Base-by-base conservation (phyloP, 176 grass and related monocot genomes). In the Areca catechu region DNA sequence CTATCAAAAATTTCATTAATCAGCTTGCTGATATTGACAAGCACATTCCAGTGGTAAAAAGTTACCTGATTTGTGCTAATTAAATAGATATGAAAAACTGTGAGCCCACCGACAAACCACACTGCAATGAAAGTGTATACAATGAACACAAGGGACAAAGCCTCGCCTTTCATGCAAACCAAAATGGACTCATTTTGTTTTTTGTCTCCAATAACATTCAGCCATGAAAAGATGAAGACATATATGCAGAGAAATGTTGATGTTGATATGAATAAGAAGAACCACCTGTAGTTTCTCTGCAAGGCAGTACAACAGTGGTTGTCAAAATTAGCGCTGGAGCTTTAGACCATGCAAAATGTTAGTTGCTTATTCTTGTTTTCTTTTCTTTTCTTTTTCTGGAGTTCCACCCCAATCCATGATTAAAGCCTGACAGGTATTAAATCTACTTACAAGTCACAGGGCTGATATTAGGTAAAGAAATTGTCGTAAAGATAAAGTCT, bases 101-200 rank as follows among this genome's bases (percentile, higher is more conserved):
- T 97, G 60, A 97, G 80, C 2, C 93, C 93, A 25, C 86, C 93
- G 21, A 97, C 93, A 61, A 97, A 97, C 86, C 93, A 97, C 19
- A 90, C 78, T 0, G 50, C 67, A 71, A 97, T 70, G 86, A 91
- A 97, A 15, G 83, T 83, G 66, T 91, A 97, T 5, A 76, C 68
- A 21, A 92, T 83, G 1, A 97, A 81, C 48, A 88, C 71, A 49
- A 97, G 78, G 7, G 87, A 97, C 0, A 92, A 58, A 56, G 77
- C 57, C 74, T 97, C 93, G 27, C 78, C 62, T 59, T 58, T 64
- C 72, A 97, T 83, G 53, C 81, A 85, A 24, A 72, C 77, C 49
- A 77, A 54, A 58, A 92, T 16, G n/a, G 81, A 97, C 15, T 72
- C 49, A 30, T 73, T 57, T 50, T 85, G 76, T 0, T 58, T 24